phyloP scores from a whole-genome alignment of 768 basidiomycete species.

The Rickenella mellea region DNA sequence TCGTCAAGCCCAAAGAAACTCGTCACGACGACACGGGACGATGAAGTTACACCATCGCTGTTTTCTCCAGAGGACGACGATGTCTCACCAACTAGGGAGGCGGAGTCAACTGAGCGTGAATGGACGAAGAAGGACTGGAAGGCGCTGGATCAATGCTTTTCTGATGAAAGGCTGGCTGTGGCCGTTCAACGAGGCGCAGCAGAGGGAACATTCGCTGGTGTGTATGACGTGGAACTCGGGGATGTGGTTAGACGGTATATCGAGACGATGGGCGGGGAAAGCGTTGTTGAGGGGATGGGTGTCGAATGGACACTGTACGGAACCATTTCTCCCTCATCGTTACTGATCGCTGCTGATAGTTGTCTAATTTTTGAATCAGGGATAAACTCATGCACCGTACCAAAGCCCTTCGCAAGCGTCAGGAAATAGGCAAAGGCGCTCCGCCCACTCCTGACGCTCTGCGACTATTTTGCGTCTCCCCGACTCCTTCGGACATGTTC shows the following conservation, averaged over 20 bases:
- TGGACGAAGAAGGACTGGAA: slow-evolving; percentile 83
- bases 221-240: slow-evolving; percentile 41
- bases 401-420: slow-evolving; percentile 49
- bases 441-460: slow-evolving; percentile 36
- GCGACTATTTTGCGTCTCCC: slow-evolving; percentile 5
- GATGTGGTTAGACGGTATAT: slow-evolving; percentile 56
- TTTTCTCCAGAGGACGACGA: background rate
- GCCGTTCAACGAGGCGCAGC: slow-evolving; percentile 21
- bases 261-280: slow-evolving; percentile 35
- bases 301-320: slow-evolving; percentile 51
- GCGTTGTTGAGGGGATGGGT: slow-evolving; percentile 29
- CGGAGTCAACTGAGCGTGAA: slow-evolving; percentile 11
- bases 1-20: too few relatives aligned
- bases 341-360: background rate
- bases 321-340: background rate
- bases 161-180: slow-evolving; percentile 52
- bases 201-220: slow-evolving; percentile 36
- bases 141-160: slow-evolving; percentile 66
- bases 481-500: slow-evolving; percentile 21
- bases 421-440: slow-evolving; percentile 46
- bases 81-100: background rate
- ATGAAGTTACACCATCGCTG: background rate
- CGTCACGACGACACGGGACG: too few relatives aligned
- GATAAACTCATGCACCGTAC: slow-evolving; percentile 41
- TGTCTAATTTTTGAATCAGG: slow-evolving; percentile 22